Evolutionary conservation across 2,329 filamentous ascomycete genomes (phyloP), one percentile per base, ranked within the genome.

Genomic region (Penicillium sp.): DNA sequence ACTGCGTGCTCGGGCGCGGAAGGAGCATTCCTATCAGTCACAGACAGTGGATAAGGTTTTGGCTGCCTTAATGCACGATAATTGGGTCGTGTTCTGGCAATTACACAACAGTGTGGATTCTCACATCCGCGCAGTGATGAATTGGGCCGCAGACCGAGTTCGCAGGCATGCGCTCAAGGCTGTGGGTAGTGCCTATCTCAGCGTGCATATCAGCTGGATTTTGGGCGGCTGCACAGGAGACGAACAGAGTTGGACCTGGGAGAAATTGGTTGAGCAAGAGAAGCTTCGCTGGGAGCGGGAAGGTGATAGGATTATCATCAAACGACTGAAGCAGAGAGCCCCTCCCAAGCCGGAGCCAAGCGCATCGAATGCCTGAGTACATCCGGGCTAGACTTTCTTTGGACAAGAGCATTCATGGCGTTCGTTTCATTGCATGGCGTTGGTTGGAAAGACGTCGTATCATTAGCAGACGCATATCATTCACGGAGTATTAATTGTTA

Each of bases 221-320:
- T 82, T 88, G 5, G 85, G 85, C 46, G 79, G 71, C 41, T 74
- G 75, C 50, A 75, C 74, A 9, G 75, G 76, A 10, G 70, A 73
- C 37, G 67, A 68, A 35, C 60, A 68, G 40, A 59, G 55, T 45
- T 75, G 82, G 62, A 78, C 75, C n/a, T 99, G 93, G 91, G 79
- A 84, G 12, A 83, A 85, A 48, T 75, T 97, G 66, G 81, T 75
- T 54, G 80, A 82, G 34, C 78, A 83, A 60, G 85, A 90, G 67
- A 86, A 86, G 3, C 88, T 97, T 1, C 91, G 91, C 0, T 99
- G 94, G 94, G 84, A 91, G 67, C 77, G 90, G 65, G 86, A 90
- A 39, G 86, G 83, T 5, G 80, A 82, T 41, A 88, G 77, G 65
- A 86, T 97, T 32, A 79, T 91, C n/a, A 93, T 97, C 68, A 83